Evolutionary conservation across 305 asterid genomes (phyloP), one percentile per base, ranked within the genome.

Genomic region (Rubia occidens): DNA sequence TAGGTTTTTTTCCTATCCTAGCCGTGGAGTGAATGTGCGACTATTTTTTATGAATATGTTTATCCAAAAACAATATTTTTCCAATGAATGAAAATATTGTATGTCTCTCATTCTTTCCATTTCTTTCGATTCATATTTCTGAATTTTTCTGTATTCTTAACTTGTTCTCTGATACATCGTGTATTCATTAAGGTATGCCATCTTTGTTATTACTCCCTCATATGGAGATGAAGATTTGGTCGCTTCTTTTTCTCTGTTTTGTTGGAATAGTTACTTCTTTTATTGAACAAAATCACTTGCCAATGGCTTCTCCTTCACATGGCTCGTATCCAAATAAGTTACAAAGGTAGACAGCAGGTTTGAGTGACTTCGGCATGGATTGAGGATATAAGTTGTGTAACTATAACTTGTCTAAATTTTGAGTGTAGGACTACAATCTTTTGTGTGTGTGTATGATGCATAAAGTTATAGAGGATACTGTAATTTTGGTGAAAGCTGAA

Each of bases 131-230:
- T 68, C 26, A 11, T 37, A 68, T 40, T 68, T 55, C 39, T 26
- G 26, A 8, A 64, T 71, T 67, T 37, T 56, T 17, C 66, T 20
- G 75, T 53, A 21, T 81, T 66, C 39, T 61, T 90, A 89, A 86
- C 90, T 60, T 87, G 96, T 72, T 95, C 96, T 0, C 76, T 87
- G 78, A 72, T 89, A 81, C 96, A 86, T 67, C 92, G 96, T 39
- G 96, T 89, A 71, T 89, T 89, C 86, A 89, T 95, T 66, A 86
- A 89, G 96, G 96, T 89, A 83, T 72, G 86, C 49, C 13, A 18
- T 55, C 26, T 17, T 35, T 51, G 7, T 47, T 47, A 53, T 3
- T 5, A 1, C 56, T 55, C 37, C 37, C 42, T 26, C 64, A 6
- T 64, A 40, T 53, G 7, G 2, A 17, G 24, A 63, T 39, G 18